Percentiles rank a stretch among this genome's conserved stretches.
These are phyloP conservation scores for Leccinum variicolor DNA, from an alignment of 768 basidiomycete genomes.

Conservation along the genomic window DNA sequence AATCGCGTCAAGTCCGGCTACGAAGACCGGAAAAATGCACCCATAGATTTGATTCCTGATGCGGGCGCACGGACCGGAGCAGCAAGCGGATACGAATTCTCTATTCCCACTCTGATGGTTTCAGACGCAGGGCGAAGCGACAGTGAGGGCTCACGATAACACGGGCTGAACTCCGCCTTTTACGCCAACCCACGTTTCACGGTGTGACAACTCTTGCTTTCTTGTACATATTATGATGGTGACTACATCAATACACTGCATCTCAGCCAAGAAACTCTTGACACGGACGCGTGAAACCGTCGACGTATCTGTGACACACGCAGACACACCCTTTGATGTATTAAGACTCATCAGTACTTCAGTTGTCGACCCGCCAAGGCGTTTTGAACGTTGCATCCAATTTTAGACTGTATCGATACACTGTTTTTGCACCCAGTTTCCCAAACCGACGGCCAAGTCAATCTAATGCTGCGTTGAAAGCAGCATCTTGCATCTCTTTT, in stretches of 20 bases:
- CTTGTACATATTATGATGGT: slow-evolving; percentile 18
- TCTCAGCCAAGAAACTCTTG: not conserved
- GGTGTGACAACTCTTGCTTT: not conserved
- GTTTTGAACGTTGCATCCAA: not conserved
- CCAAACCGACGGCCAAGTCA: slow-evolving; percentile 7
- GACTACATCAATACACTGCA: not conserved
- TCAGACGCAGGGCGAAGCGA: not conserved
- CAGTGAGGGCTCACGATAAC: not conserved
- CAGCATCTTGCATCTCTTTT: slow-evolving; percentile 69
- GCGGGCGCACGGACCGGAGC: slow-evolving; percentile 67
- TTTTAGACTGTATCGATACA: not conserved
- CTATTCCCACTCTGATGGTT: slow-evolving; percentile 46
- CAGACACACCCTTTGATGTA: not conserved
- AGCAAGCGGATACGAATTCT: slow-evolving; percentile 63
- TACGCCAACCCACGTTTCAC: not conserved
- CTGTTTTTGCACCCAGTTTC: not conserved
- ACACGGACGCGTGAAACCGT: not conserved
- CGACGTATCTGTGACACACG: not conserved
- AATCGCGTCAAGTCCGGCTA: not conserved
- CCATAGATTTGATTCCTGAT: slow-evolving; percentile 70
- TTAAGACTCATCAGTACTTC: not conserved
- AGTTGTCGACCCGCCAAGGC: not conserved
- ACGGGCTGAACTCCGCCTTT: not conserved
- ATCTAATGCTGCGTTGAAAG: slow-evolving; percentile 35
- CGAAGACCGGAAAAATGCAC: not conserved